These are phyloP conservation scores for Coffea eugenioides DNA, from an alignment of 257 asterid species.

Conservation along the genomic window DNA sequence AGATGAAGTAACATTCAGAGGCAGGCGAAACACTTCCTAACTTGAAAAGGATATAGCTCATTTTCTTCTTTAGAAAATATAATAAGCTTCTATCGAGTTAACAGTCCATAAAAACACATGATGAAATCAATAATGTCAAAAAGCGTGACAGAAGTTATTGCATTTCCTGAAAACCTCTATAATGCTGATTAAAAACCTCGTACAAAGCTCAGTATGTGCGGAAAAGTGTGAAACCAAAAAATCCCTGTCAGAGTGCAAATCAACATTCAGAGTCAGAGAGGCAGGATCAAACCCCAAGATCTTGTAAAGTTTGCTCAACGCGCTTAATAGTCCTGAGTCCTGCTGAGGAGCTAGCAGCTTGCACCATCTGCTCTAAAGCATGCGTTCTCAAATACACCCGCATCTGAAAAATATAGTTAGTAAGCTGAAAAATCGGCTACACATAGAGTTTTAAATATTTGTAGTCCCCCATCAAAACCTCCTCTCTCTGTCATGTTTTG, in stretches of 20 bases:
- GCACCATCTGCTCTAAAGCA: constrained; percentile 95
- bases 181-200: neutral
- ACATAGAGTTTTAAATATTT: too few species aligned
- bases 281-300: constrained; percentile 84
- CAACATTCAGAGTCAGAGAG: constrained; percentile 2
- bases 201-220: neutral
- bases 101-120: neutral
- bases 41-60: neutral
- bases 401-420: constrained; percentile 55
- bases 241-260: neutral
- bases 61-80: neutral
- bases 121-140: neutral
- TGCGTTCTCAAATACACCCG: constrained; percentile 84
- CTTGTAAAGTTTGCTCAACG: constrained; percentile 96
- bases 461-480: too few species aligned
- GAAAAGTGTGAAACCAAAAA: neutral
- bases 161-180: neutral
- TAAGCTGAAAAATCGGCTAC: constrained; percentile 4
- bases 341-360: constrained; percentile 98
- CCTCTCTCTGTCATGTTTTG: too few species aligned
- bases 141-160: neutral
- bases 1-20: neutral
- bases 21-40: neutral
- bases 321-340: constrained; percentile 95
- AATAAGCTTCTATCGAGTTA: neutral